Evolutionary conservation across 2,329 filamentous ascomycete genomes (phyloP).

Genomic region (Monascus ruber): DNA sequence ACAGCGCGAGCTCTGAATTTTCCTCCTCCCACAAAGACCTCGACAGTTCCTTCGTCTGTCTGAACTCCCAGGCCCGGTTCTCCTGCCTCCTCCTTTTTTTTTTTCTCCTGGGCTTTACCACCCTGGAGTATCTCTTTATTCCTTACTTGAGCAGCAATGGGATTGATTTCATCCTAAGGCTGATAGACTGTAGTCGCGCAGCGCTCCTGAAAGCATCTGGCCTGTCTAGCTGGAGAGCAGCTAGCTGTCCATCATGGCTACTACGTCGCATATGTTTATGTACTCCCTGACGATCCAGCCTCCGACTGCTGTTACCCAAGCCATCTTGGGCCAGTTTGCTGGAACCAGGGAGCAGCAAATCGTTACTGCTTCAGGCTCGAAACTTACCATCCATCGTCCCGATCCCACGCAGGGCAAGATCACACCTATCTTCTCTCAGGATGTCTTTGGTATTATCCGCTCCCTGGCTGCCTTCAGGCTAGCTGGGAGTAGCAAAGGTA

Average conservation of each 20-base stretch:
- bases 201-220: slow-evolving; percentile 6
- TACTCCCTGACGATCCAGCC: slow-evolving; percentile 95
- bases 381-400: slow-evolving; percentile 75
- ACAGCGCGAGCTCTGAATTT: slow-evolving; percentile 20
- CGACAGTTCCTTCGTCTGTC: background rate
- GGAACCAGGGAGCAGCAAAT: slow-evolving; percentile 98
- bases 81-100: too few relatives aligned
- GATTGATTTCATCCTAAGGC: slow-evolving; percentile 19
- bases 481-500: slow-evolving; percentile 93
- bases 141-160: slow-evolving; percentile 22
- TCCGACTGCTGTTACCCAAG: slow-evolving; percentile 78
- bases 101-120: background rate
- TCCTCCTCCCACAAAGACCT: slow-evolving; percentile 6
- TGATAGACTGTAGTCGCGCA: slow-evolving; percentile 17
- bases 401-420: slow-evolving; percentile 79
- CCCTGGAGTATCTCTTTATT: slow-evolving; percentile 6
- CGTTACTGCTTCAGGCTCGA: slow-evolving; percentile 82
- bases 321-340: slow-evolving; percentile 87
- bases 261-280: slow-evolving; percentile 96
- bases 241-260: slow-evolving; percentile 60
- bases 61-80: too few relatives aligned
- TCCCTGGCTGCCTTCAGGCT: slow-evolving; percentile 79
- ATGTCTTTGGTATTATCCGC: slow-evolving; percentile 93
- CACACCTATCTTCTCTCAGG: slow-evolving; percentile 73
- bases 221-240: slow-evolving; percentile 6